Conservation (phyloP, 192 early-diverging fungal genomes). For the Pilaira anomala region DNA sequence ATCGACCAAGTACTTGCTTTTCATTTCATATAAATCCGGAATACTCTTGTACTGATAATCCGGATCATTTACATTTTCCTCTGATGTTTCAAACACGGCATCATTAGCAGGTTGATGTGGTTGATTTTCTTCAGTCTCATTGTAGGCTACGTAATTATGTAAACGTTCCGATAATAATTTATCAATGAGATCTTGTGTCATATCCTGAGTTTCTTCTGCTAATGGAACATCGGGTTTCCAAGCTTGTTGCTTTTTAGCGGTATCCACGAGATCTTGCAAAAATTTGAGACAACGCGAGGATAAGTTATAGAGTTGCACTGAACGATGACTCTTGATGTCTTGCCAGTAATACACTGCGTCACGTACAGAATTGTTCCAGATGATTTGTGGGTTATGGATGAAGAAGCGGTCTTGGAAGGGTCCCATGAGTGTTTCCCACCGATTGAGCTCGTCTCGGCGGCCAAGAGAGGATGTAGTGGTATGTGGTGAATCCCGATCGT, state of each 20-base stretch:
- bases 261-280: constrained; percentile 55
- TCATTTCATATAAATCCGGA: constrained; percentile 45
- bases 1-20: constrained; percentile 54
- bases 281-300: constrained; percentile 73
- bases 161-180: constrained; percentile 42
- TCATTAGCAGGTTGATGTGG: neutral
- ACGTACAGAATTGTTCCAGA: constrained; percentile 82
- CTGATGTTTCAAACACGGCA: neutral
- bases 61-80: constrained; percentile 35
- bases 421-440: constrained; percentile 31
- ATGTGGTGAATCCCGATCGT: neutral
- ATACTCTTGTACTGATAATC: constrained; percentile 49
- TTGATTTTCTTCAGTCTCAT: constrained; percentile 33
- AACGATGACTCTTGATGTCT: constrained; percentile 59
- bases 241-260: neutral
- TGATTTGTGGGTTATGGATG: constrained; percentile 75
- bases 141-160: constrained; percentile 37
- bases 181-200: constrained; percentile 40
- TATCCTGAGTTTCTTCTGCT: constrained; percentile 13
- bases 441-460: neutral
- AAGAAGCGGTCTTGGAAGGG: constrained; percentile 70
- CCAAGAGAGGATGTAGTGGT: neutral
- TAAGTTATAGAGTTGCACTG: constrained; percentile 70
- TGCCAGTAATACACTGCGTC: constrained; percentile 73
- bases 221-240: constrained; percentile 6